Conservation (phyloP, 768 basidiomycete species). For the Trametes villosa region DNA sequence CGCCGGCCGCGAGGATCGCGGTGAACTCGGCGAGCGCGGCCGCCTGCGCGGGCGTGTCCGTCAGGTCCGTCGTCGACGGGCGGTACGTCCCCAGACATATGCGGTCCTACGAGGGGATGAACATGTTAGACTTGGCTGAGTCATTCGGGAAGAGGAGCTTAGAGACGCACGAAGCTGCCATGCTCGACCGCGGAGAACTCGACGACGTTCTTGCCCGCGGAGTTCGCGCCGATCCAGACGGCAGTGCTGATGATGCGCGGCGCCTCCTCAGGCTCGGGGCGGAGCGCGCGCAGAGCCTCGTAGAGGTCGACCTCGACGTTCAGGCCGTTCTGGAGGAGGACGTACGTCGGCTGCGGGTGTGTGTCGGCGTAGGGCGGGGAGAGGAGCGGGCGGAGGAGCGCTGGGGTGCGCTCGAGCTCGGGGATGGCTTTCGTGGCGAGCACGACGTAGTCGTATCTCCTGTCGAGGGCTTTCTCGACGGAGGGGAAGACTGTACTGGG, state of each 20-base stretch:
- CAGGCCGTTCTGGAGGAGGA: constrained; percentile 73
- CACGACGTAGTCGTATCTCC: constrained; percentile 65
- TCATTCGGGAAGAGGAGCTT: neutral
- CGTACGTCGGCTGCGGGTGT: constrained; percentile 59
- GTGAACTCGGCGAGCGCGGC: constrained; percentile 50
- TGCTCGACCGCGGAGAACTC: constrained; percentile 56
- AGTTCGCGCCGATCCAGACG: constrained; percentile 58
- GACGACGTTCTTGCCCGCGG: constrained; percentile 45
- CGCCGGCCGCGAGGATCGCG: constrained; percentile 50
- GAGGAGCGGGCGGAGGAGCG: constrained; percentile 60
- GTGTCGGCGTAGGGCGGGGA: constrained; percentile 48
- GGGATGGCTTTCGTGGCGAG: constrained; percentile 75
- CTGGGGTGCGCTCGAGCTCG: constrained; percentile 60
- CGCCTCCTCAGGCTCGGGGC: constrained; percentile 40
- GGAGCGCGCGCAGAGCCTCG: constrained; percentile 48
- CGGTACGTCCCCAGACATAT: constrained; percentile 60
- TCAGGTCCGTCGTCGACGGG: constrained; percentile 42
- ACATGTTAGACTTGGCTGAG: neutral
- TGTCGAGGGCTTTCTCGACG: constrained; percentile 62
- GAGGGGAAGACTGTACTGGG: constrained; percentile 54
- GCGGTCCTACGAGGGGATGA: constrained; percentile 45
- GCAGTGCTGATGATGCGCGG: constrained; percentile 61
- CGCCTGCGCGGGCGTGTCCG: constrained; percentile 48
- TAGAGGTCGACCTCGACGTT: constrained; percentile 72
- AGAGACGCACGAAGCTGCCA: constrained; percentile 50